Evolutionary conservation across 2,329 filamentous ascomycete genomes (phyloP), one percentile per base, ranked within the genome.

Genomic region (Exophiala phaeomuriformis): DNA sequence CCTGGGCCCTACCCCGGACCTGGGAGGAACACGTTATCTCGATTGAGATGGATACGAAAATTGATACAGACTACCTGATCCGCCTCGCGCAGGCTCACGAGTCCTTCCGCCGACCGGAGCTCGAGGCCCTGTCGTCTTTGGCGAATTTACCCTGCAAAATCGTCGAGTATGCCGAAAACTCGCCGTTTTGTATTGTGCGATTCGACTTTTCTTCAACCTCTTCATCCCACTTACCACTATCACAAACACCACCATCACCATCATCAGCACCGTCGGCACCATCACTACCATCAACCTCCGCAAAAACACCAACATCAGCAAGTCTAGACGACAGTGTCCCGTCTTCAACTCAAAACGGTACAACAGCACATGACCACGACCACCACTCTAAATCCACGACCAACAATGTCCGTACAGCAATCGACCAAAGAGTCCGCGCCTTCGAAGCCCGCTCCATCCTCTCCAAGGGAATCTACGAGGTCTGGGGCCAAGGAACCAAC

Each of bases 31-130:
- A 19, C 19, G 19, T 19, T 19, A 19, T 19, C 19, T 19, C 19
- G 19, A 19, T 19, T 19, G 19, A 19, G 19, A 19, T 19, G 19
- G 19, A 19, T 19, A 19, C 19, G 19, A 19, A 19, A 19, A 19
- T 19, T 1, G 19, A 19, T 2, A 19, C 19, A 19, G 82, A 94
- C 58, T 97, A 88, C 66, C 78, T 98, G 56, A 83, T 98, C 60
- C 87, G 91, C 64, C 90, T 97, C 67, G 86, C 85, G 42, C 93
- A 97, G 70, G 77, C 80, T 54, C 90, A 97, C 69, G 89, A 96
- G 73, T 85, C 82, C n/a, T 98, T 98, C 68, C 85, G 91, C 37
- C 76, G 83, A 52, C 82, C 90, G 2, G 93, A 98, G 70, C 79
- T 95, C 9, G 75, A 91, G 65, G 84, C 93, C 28, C 75, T 98